Conservation (phyloP, 257 asterid species). For the Rehmannia glutinosa region DNA sequence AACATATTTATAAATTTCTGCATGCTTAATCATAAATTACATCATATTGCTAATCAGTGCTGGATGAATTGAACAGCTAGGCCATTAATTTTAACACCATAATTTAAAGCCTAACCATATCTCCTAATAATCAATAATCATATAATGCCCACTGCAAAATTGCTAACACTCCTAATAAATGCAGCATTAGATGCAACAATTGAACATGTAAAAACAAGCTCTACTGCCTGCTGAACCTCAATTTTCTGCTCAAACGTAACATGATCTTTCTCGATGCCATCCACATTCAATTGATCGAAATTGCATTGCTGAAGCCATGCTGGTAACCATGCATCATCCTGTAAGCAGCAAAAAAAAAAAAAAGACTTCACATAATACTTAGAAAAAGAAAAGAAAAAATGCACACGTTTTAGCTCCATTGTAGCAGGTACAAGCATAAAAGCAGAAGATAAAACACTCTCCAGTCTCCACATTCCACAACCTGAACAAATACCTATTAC, state of each 20-base stretch:
- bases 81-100: neutral
- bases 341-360: conserved; percentile 6
- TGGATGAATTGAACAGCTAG: neutral
- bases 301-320: conserved; percentile 57
- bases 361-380: neutral
- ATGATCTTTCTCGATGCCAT: conserved; percentile 18
- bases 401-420: neutral
- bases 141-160: neutral
- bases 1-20: too few species aligned
- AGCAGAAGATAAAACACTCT: too few species aligned
- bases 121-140: too few species aligned
- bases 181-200: neutral
- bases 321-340: conserved; percentile 70
- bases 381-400: neutral
- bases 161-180: neutral
- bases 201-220: neutral
- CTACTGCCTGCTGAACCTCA: conserved; percentile 28
- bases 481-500: neutral
- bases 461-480: too few species aligned
- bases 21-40: too few species aligned
- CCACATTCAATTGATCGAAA: conserved; percentile 20
- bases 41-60: too few species aligned
- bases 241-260: conserved; percentile 34
- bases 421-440: neutral
- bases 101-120: neutral